A percentile compares a stretch with the other conserved stretches of the same genome.
Evolutionary conservation across 1,284 basidiomycete species (phyloP).

Genomic region (Puccinia sorghi): DNA sequence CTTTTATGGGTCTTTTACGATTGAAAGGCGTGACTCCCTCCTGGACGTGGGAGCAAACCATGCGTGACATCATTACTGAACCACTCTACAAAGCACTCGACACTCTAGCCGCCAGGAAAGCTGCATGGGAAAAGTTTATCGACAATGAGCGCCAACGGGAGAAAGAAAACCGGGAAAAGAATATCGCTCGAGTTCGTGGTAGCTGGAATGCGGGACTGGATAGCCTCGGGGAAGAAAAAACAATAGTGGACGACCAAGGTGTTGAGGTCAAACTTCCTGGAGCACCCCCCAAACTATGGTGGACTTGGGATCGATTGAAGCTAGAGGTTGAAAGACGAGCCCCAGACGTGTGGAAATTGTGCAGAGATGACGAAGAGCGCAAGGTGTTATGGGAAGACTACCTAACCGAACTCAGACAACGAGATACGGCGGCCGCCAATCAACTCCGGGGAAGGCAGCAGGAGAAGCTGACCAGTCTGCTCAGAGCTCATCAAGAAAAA

Average conservation of each 20-base stretch:
- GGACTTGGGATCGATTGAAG: constrained; percentile 56
- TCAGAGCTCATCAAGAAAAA: constrained; percentile 47
- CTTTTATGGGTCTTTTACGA: constrained; percentile 83
- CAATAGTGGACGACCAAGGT: constrained; percentile 50
- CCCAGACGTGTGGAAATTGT: constrained; percentile 70
- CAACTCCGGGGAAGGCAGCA: constrained; percentile 48
- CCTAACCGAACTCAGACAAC: constrained; percentile 74
- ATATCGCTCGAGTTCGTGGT: constrained; percentile 52
- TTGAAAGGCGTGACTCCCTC: constrained; percentile 83
- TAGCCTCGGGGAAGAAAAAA: constrained; percentile 52
- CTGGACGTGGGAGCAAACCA: constrained; percentile 98
- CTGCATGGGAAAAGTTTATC: constrained; percentile 65
- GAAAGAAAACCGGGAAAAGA: constrained; percentile 52
- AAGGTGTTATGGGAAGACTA: constrained; percentile 85
- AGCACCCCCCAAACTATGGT: constrained; percentile 56
- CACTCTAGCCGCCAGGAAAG: constrained; percentile 89
- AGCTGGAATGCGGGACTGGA: constrained; percentile 53
- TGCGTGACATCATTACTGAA: constrained; percentile 96
- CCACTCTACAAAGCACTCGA: constrained; percentile 93
- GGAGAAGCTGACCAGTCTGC: constrained; percentile 39
- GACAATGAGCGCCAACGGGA: constrained; percentile 55
- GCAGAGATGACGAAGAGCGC: constrained; percentile 77
- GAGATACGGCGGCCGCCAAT: constrained; percentile 70
- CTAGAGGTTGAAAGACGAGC: constrained; percentile 51
- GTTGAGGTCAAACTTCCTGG: constrained; percentile 51